A percentile compares a stretch with the other conserved stretches of the same genome.
Evolutionary conservation across 106 monocot genomes (phyloP).

Genomic region (Alisma plantagoaquatica): DNA sequence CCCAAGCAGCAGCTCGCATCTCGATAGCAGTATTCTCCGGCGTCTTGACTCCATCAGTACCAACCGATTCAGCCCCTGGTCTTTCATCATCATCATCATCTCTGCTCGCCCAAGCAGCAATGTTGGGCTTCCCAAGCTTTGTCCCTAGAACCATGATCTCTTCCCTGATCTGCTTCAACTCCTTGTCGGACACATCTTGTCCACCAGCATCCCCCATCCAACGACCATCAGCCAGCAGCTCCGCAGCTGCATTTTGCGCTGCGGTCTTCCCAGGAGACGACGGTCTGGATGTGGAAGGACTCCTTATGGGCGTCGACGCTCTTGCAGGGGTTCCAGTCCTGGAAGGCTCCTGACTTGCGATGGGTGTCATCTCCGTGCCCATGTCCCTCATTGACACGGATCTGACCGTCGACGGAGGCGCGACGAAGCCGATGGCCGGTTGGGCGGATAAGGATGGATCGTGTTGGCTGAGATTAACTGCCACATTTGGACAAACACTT

Average conservation of each 20-base stretch:
- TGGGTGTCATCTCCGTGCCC: conserved; percentile 97
- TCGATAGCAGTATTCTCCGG: conserved; percentile 35
- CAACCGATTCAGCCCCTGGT: too few relatives aligned
- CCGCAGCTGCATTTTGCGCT: too few relatives aligned
- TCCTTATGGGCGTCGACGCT: conserved; percentile 22
- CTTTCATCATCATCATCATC: conserved; percentile 51
- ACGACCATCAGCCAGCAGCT: too few relatives aligned
- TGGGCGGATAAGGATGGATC: conserved; percentile 26
- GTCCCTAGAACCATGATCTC: conserved; percentile 89
- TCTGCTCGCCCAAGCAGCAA: conserved; percentile 94
- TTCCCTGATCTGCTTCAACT: conserved; percentile 64
- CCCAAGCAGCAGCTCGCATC: conserved; percentile 81
- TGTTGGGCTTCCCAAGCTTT: conserved; percentile 77
- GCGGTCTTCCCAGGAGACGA: conserved; percentile 37
- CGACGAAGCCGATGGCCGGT: conserved; percentile 15
- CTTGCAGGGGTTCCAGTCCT: conserved; percentile 69
- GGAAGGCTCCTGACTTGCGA: conserved; percentile 87
- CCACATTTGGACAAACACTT: too few relatives aligned
- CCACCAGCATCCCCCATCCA: conserved; percentile 23
- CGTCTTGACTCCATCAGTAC: too few relatives aligned
- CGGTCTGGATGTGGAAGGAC: conserved; percentile 49
- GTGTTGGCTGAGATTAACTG: conserved; percentile 42
- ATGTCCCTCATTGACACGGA: conserved; percentile 91
- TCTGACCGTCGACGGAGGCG: conserved; percentile 28
- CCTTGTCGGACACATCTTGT: conserved; percentile 51